Conservation (phyloP, 371 early-diverging fungal genomes). For the Lichtheimia corymbifera region DNA sequence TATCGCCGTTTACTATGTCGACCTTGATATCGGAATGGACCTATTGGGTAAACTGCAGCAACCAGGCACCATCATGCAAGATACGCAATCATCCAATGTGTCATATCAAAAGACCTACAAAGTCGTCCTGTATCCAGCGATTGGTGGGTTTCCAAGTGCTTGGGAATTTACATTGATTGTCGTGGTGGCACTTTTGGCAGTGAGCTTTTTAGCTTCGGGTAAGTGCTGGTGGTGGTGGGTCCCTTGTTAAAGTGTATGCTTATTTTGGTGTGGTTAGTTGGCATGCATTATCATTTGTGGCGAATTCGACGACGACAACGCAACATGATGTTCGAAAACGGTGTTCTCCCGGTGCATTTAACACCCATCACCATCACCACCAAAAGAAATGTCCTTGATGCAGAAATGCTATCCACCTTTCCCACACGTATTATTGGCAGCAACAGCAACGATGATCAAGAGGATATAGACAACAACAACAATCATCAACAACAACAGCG, state of each 20-base stretch:
- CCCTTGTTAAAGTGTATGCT: neutral
- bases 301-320: constrained; percentile 46
- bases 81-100: constrained; percentile 14
- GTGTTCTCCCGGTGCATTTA: constrained; percentile 18
- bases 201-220: constrained; percentile 57
- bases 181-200: constrained; percentile 53
- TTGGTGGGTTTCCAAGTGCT: constrained; percentile 46
- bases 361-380: constrained; percentile 5
- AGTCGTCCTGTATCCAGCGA: constrained; percentile 40
- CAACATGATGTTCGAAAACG: constrained; percentile 33
- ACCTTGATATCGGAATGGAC: constrained; percentile 32
- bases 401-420: constrained; percentile 29
- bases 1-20: constrained; percentile 46
- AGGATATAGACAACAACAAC: neutral
- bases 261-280: constrained; percentile 24
- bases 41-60: constrained; percentile 27
- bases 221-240: too few relatives aligned
- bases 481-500: constrained; percentile 2
- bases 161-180: constrained; percentile 63
- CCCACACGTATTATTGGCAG: constrained; percentile 40
- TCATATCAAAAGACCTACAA: constrained; percentile 29
- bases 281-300: constrained; percentile 56
- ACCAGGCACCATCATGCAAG: constrained; percentile 15
- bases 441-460: too few relatives aligned
- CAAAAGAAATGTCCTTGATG: constrained; percentile 31